Conservation (phyloP, 1,284 basidiomycete species). For the Neonothopanus nambi region DNA sequence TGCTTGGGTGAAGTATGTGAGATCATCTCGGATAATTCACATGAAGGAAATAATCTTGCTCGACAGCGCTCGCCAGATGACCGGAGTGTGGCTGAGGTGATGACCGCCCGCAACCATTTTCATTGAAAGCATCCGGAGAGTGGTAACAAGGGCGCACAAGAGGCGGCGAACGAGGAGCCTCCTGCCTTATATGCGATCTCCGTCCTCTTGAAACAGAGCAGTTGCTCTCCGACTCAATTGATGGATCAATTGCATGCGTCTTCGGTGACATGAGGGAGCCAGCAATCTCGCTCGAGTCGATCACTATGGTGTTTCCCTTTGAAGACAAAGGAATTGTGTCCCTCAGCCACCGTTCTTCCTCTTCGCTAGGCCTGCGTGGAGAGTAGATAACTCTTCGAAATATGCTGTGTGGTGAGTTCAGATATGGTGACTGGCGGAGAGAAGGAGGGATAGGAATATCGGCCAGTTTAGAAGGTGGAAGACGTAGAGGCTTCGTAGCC, state of each 20-base stretch:
- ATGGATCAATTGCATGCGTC: too few relatives aligned
- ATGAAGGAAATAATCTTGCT: conserved; percentile 2
- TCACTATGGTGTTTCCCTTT: too few relatives aligned
- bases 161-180: conserved; percentile 10
- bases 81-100: neutral
- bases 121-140: neutral
- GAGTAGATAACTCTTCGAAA: conserved; percentile 39
- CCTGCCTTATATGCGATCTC: too few relatives aligned
- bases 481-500: too few relatives aligned
- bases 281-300: too few relatives aligned
- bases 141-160: conserved; percentile 2
- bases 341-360: conserved; percentile 59
- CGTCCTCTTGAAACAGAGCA: too few relatives aligned
- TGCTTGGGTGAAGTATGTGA: neutral
- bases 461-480: conserved; percentile 26
- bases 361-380: conserved; percentile 41
- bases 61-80: neutral
- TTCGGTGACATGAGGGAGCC: too few relatives aligned
- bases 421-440: conserved; percentile 51
- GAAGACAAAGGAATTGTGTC: conserved; percentile 52
- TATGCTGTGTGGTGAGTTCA: conserved; percentile 48
- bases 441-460: conserved; percentile 56
- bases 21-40: too few relatives aligned
- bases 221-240: too few relatives aligned
- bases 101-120: too few relatives aligned